phyloP scores from a whole-genome alignment of 139 green algal species.

The Picochlorum sp. region DNA sequence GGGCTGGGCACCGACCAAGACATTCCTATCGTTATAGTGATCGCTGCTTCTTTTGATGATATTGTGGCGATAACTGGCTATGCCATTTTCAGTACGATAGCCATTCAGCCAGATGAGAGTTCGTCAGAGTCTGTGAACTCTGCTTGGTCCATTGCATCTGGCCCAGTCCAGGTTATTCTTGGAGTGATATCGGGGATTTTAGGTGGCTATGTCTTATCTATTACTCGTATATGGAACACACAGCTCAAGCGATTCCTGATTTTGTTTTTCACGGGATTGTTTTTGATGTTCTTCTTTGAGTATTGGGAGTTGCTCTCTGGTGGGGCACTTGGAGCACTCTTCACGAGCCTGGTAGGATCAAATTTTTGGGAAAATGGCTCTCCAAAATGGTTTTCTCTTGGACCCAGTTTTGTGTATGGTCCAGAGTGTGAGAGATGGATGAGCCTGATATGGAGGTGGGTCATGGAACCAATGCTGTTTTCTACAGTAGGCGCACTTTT shows the following conservation, averaged over 20 bases:
- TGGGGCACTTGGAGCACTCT: conserved; percentile 59
- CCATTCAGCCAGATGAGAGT: conserved; percentile 21
- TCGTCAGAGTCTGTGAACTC: not conserved
- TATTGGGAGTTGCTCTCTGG: conserved; percentile 52
- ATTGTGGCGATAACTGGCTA: conserved; percentile 78
- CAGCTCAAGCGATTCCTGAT: conserved; percentile 40
- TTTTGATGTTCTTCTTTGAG: conserved; percentile 67
- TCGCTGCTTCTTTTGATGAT: conserved; percentile 78
- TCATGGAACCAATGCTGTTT: conserved; percentile 70
- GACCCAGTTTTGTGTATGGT: conserved; percentile 23
- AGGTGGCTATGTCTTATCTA: conserved; percentile 28
- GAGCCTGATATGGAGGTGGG: conserved; percentile 29
- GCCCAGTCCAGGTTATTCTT: conserved; percentile 41
- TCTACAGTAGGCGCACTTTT: conserved; percentile 63
- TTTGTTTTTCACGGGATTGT: conserved; percentile 38
- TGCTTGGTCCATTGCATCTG: conserved; percentile 26
- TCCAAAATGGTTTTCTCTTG: conserved; percentile 23
- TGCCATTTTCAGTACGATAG: conserved; percentile 66
- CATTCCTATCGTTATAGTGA: conserved; percentile 74
- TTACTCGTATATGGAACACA: conserved; percentile 54
- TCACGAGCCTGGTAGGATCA: conserved; percentile 44
- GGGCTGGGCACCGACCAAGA: conserved; percentile 58
- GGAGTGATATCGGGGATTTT: conserved; percentile 50
- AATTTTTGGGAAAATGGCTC: conserved; percentile 48
- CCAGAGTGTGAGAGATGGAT: conserved; percentile 35